A percentile compares a stretch with the other conserved stretches of the same genome.
phyloP scores from a whole-genome alignment of 2,329 filamentous ascomycete genomes.

The Aschersonia sp. region DNA sequence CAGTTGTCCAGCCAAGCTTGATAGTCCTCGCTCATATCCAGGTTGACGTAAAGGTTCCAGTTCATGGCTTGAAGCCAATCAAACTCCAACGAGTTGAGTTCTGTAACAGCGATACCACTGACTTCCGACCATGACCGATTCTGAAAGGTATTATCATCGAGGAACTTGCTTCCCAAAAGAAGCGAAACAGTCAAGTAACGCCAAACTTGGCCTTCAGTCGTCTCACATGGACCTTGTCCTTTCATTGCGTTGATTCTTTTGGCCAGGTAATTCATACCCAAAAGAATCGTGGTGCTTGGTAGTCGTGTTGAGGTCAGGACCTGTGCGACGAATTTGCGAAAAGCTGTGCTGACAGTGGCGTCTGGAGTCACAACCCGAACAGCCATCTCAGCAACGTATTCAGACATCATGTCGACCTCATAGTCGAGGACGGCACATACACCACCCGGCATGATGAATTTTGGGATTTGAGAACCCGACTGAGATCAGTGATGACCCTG shows the following conservation, averaged over 20 bases:
- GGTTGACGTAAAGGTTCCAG: slow-evolving; percentile 78
- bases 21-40: slow-evolving; percentile 59
- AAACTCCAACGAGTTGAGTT: slow-evolving; percentile 74
- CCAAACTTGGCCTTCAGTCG: slow-evolving; percentile 62
- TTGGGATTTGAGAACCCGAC: neutral
- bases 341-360: slow-evolving; percentile 47
- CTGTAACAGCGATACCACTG: slow-evolving; percentile 70
- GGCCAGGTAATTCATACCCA: slow-evolving; percentile 80
- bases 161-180: slow-evolving; percentile 83
- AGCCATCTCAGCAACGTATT: slow-evolving; percentile 86
- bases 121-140: slow-evolving; percentile 95
- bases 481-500: neutral
- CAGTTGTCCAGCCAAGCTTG: slow-evolving; percentile 48
- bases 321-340: slow-evolving; percentile 83
- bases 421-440: slow-evolving; percentile 92
- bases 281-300: slow-evolving; percentile 78
- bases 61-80: slow-evolving; percentile 75
- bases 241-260: slow-evolving; percentile 68
- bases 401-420: slow-evolving; percentile 90
- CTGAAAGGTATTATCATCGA: slow-evolving; percentile 96
- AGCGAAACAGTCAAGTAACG: slow-evolving; percentile 75
- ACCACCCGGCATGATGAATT: slow-evolving; percentile 55
- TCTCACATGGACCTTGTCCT: slow-evolving; percentile 34
- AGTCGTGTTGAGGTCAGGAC: slow-evolving; percentile 82
- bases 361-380: slow-evolving; percentile 41